Conservation (phyloP, 768 basidiomycete species). For the Coprinopsis sp. region DNA sequence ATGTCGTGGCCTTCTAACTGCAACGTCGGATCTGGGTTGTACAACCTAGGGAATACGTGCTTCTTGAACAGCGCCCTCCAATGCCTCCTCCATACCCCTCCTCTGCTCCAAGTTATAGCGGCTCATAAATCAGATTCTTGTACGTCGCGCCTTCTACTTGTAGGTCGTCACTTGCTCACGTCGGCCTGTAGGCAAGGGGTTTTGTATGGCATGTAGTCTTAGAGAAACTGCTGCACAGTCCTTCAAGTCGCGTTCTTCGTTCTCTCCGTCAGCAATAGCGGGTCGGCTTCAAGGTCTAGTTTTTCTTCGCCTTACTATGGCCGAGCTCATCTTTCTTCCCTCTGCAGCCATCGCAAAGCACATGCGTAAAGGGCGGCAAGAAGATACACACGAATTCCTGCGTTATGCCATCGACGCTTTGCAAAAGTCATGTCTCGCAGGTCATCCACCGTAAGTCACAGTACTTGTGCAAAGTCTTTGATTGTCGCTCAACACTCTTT, state of each 20-base stretch:
- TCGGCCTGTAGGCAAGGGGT: conserved; percentile 46
- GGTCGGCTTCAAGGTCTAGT: conserved; percentile 67
- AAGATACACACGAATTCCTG: conserved; percentile 97
- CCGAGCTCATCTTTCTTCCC: conserved; percentile 11
- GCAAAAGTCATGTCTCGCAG: conserved; percentile 78
- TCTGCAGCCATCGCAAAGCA: conserved; percentile 81
- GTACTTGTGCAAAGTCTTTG: background rate
- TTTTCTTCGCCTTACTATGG: conserved; percentile 19
- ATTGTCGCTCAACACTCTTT: conserved; percentile 7
- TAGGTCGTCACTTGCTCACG: conserved; percentile 5
- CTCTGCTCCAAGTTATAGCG: conserved; percentile 61
- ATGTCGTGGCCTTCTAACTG: conserved; percentile 53
- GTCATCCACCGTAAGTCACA: conserved; percentile 58
- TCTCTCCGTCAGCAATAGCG: conserved; percentile 63
- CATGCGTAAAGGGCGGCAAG: conserved; percentile 87
- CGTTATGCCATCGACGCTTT: conserved; percentile 90
- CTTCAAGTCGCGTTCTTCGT: conserved; percentile 42
- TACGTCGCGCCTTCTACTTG: conserved; percentile 34
- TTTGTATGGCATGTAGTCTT: conserved; percentile 81
- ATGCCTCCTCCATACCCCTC: conserved; percentile 89
- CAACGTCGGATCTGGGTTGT: conserved; percentile 57
- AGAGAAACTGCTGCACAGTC: conserved; percentile 52
- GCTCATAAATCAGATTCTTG: conserved; percentile 55
- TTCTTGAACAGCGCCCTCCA: conserved; percentile 95
- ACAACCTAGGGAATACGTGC: conserved; percentile 91